phyloP scores from a whole-genome alignment of 2,329 filamentous ascomycete genomes.

The Emergomyces orientalis region DNA sequence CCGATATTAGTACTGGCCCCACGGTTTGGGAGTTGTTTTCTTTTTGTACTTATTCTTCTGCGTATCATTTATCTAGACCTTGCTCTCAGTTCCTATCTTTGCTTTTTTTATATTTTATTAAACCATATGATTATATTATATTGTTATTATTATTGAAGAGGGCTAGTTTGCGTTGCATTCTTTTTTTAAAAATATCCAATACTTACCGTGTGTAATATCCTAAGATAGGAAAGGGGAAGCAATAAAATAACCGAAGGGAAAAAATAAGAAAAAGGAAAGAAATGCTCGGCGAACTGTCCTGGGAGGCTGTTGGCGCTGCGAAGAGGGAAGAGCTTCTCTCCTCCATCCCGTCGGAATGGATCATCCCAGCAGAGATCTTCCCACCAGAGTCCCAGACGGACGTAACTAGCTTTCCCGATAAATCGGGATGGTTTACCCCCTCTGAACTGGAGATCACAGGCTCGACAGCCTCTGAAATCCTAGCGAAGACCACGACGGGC shows the following conservation, averaged over 20 bases:
- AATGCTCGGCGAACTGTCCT: constrained; percentile 16
- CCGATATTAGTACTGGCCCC: not conserved
- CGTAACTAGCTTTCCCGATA: constrained; percentile 14
- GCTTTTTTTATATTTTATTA: not conserved
- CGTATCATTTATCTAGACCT: not conserved
- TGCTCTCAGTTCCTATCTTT: not conserved
- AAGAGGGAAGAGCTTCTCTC: constrained; percentile 33
- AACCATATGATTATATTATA: not conserved
- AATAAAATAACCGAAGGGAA: not conserved
- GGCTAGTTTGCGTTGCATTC: not conserved
- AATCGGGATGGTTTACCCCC: constrained; percentile 15
- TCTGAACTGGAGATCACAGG: constrained; percentile 15
- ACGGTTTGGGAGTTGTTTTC: not conserved
- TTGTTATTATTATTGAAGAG: not conserved
- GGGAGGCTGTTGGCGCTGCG: constrained; percentile 27
- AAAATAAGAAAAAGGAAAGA: not conserved
- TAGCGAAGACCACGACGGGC: constrained; percentile 15
- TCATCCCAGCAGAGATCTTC: constrained; percentile 20
- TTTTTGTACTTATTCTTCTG: not conserved
- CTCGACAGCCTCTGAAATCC: constrained; percentile 11
- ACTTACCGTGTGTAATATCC: not conserved
- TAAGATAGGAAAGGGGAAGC: not conserved
- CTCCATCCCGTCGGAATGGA: constrained; percentile 34
- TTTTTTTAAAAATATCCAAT: not conserved
- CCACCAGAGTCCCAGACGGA: constrained; percentile 13